phyloP scores from a whole-genome alignment of 2,329 filamentous ascomycete species.

The Geosmithia putterillii region DNA sequence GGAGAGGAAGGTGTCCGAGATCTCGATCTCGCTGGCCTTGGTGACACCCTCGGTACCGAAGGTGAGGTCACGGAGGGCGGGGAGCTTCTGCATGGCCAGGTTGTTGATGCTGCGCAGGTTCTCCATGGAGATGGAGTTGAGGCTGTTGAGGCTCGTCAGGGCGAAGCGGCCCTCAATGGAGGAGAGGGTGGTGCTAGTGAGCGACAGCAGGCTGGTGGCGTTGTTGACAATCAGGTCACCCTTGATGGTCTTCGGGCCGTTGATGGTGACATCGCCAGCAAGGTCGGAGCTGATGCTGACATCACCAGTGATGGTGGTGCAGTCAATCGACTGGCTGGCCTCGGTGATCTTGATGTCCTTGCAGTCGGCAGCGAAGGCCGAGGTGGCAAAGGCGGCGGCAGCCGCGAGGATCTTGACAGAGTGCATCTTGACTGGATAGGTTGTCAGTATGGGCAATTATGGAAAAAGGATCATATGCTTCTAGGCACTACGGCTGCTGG shows the following conservation, averaged over 20 bases:
- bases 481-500: too few relatives aligned
- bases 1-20: slow-evolving; percentile 77
- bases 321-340: slow-evolving; percentile 50
- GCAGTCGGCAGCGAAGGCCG: slow-evolving; percentile 22
- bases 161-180: slow-evolving; percentile 59
- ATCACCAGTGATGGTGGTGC: slow-evolving; percentile 57
- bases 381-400: slow-evolving; percentile 25
- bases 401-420: slow-evolving; percentile 31
- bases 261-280: slow-evolving; percentile 46
- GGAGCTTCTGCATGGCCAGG: slow-evolving; percentile 61
- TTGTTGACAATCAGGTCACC: slow-evolving; percentile 52
- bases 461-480: background rate
- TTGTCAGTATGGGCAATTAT: background rate
- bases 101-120: slow-evolving; percentile 50
- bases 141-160: slow-evolving; percentile 53
- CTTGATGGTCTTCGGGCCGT: slow-evolving; percentile 43
- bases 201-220: slow-evolving; percentile 41
- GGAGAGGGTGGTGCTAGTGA: slow-evolving; percentile 49
- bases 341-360: slow-evolving; percentile 51
- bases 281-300: slow-evolving; percentile 50
- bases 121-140: slow-evolving; percentile 58
- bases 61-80: slow-evolving; percentile 36
- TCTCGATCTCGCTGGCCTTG: slow-evolving; percentile 54
- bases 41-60: slow-evolving; percentile 47
- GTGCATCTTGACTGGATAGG: slow-evolving; percentile 29